Percentiles rank a stretch among this genome's conserved stretches.
Evolutionary conservation across 164 flowering plant genomes (phyloP).

Genomic region (Vitis riparia): DNA sequence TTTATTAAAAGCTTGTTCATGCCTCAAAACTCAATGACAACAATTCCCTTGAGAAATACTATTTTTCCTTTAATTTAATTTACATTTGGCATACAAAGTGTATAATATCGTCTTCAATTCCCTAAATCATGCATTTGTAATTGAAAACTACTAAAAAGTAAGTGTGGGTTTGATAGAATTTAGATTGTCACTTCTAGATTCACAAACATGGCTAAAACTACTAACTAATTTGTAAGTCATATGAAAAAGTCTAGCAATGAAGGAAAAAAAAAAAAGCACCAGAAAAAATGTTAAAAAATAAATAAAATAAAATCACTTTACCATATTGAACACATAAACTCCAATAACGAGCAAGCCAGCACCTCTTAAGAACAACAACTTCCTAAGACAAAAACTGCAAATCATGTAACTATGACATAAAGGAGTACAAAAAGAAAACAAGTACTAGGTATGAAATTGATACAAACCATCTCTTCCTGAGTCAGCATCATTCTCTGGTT

Average conservation of each 20-base stretch:
- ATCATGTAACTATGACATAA: conserved; percentile 18
- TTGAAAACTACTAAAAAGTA: not conserved
- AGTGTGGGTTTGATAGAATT: no score
- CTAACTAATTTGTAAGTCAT: not conserved
- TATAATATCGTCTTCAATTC: not conserved
- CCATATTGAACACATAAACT: conserved; percentile 73
- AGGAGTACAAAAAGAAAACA: not conserved
- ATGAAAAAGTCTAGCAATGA: not conserved
- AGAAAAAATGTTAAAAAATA: not conserved
- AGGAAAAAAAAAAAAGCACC: no score
- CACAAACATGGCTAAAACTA: not conserved
- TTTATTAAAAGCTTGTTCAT: not conserved
- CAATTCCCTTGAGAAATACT: not conserved
- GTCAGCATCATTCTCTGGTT: conserved; percentile 69
- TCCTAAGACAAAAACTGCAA: conserved; percentile 53
- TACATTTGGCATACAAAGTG: not conserved
- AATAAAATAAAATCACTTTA: conserved; percentile 26
- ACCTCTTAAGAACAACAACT: conserved; percentile 94
- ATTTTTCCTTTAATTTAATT: not conserved
- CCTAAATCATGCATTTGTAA: not conserved
- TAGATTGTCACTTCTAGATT: no score
- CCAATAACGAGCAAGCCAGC: conserved; percentile 99
- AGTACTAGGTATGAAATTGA: not conserved
- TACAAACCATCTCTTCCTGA: conserved; percentile 84
- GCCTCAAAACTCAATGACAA: not conserved